phyloP scores from a whole-genome alignment of 257 asterid genomes.

The Nyctanthes arbortristis region DNA sequence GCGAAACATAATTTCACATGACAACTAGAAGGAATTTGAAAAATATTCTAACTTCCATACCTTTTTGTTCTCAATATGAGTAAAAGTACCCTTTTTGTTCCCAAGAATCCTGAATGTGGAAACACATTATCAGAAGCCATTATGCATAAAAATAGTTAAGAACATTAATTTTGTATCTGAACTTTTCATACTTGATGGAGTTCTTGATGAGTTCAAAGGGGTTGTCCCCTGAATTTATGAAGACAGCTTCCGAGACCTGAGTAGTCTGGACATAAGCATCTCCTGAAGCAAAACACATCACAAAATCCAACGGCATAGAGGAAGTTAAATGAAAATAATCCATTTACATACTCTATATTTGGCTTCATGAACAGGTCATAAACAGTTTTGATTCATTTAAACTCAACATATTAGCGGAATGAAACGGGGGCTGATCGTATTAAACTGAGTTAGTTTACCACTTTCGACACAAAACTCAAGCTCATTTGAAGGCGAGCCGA shows the following conservation, averaged over 20 bases:
- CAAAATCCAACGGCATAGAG: neutral
- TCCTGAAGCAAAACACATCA: conserved; percentile 30
- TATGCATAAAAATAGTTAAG: neutral
- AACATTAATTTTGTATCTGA: neutral
- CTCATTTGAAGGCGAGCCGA: conserved; percentile 50
- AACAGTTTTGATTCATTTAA: too few relatives aligned
- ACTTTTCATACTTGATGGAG: conserved; percentile 47
- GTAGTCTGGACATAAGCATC: conserved; percentile 41
- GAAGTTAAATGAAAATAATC: too few relatives aligned
- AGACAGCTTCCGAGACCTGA: conserved; percentile 42
- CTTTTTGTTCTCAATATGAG: conserved; percentile 53
- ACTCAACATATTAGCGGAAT: neutral
- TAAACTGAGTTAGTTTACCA: conserved; percentile 30
- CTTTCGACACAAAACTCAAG: conserved; percentile 68
- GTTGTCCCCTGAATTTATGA: conserved; percentile 52
- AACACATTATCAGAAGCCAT: conserved; percentile 19
- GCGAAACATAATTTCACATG: neutral
- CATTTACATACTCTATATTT: too few relatives aligned
- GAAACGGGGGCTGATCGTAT: neutral
- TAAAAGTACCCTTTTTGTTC: conserved; percentile 52
- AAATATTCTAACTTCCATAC: conserved; percentile 15
- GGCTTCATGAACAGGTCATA: too few relatives aligned
- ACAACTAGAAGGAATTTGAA: neutral
- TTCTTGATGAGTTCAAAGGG: conserved; percentile 60
- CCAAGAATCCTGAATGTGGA: conserved; percentile 38